A percentile compares a stretch with the other conserved stretches of the same genome.
Conservation (phyloP, 2,329 filamentous ascomycete species). For the Colletotrichum siamense region DNA sequence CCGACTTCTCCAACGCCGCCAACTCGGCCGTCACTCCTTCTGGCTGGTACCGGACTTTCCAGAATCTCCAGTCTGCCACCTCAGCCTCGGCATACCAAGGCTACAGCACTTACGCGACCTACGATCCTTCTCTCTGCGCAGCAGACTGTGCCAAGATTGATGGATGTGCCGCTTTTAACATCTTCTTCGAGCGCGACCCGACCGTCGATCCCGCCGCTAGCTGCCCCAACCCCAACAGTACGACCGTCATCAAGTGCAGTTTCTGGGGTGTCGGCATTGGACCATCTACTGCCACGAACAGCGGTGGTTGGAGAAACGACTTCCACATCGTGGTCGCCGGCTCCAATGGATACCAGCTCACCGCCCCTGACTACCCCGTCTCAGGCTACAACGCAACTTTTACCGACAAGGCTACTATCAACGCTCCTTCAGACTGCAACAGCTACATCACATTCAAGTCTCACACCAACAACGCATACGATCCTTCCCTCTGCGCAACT, state of each 20-base stretch:
- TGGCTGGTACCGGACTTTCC: constrained; percentile 5
- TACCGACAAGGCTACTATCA: not conserved
- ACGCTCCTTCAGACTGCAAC: constrained; percentile 3
- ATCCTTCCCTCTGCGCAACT: not conserved
- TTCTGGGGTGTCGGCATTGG: constrained; percentile 16
- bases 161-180: constrained; percentile 3
- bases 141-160: not conserved
- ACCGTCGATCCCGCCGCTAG: not conserved
- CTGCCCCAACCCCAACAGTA: not conserved
- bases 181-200: constrained; percentile 10
- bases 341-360: constrained; percentile 23
- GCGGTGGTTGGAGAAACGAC: not conserved
- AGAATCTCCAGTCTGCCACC: constrained; percentile 9
- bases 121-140: not conserved
- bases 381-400: constrained; percentile 1
- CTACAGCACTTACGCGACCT: constrained; percentile 1
- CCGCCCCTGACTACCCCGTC: not conserved
- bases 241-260: constrained; percentile 15
- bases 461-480: not conserved
- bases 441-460: constrained; percentile 14
- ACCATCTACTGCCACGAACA: constrained; percentile 13
- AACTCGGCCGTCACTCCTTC: not conserved
- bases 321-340: constrained; percentile 21
- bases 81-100: not conserved
- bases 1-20: not conserved